Evolutionary conservation across 768 basidiomycete species (phyloP).

Genomic region (Pholiota conissans): DNA sequence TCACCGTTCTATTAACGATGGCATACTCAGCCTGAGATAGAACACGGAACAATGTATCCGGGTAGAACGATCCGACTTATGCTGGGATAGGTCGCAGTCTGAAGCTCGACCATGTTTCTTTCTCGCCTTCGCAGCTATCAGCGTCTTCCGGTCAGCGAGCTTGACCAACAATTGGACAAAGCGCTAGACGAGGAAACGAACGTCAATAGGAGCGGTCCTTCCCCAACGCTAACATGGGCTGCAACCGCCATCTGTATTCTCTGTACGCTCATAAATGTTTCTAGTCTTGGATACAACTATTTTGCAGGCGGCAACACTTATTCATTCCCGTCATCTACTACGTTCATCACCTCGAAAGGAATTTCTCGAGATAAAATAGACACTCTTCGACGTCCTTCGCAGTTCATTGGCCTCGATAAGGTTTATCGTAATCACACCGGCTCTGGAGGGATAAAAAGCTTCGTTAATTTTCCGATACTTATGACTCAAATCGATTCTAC

Average conservation of each 20-base stretch:
- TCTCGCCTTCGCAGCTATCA: neutral
- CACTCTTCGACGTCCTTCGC: neutral
- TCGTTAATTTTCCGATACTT: neutral
- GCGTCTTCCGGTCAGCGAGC: neutral
- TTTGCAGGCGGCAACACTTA: neutral
- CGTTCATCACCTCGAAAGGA: neutral
- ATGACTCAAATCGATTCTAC: neutral
- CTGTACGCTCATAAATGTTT: neutral
- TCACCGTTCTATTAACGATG: too few relatives aligned
- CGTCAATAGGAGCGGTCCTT: neutral
- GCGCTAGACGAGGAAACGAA: neutral
- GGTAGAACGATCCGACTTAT: too few relatives aligned
- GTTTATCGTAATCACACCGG: neutral
- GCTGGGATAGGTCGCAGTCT: too few relatives aligned
- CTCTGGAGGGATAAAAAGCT: neutral
- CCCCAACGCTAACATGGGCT: neutral
- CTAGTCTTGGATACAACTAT: neutral
- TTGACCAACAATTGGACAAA: too few relatives aligned
- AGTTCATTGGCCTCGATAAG: neutral
- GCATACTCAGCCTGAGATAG: too few relatives aligned
- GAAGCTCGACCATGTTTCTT: neutral
- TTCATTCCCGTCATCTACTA: neutral
- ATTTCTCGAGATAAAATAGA: neutral
- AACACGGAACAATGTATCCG: too few relatives aligned
- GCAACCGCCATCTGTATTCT: neutral